These are phyloP conservation scores for Gossypium davidsonii DNA, from an alignment of 441 rosid species.

Conservation along the genomic window DNA sequence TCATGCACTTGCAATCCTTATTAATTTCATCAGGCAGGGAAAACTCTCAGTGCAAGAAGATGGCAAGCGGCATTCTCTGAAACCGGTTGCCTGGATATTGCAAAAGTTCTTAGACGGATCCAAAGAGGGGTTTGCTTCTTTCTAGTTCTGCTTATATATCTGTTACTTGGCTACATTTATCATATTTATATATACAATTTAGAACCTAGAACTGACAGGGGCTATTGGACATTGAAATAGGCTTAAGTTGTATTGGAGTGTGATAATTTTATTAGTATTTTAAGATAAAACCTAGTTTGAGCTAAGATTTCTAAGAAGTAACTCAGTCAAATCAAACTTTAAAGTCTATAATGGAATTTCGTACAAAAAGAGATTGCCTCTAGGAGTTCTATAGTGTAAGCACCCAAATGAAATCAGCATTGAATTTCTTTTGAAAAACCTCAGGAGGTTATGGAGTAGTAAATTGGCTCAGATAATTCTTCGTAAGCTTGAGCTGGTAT, in stretches of 20 bases:
- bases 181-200: neutral
- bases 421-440: neutral
- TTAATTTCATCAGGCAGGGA: slow-evolving; percentile 56
- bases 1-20: neutral
- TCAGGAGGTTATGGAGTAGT: neutral
- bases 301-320: neutral
- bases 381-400: neutral
- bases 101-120: slow-evolving; percentile 72
- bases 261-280: neutral
- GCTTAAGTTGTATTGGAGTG: neutral
- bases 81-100: slow-evolving; percentile 82
- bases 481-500: neutral
- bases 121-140: slow-evolving; percentile 65
- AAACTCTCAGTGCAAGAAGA: slow-evolving; percentile 79
- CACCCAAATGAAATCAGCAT: neutral
- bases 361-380: neutral
- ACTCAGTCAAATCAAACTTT: neutral
- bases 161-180: slow-evolving; percentile 6
- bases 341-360: neutral
- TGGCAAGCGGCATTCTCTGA: slow-evolving; percentile 82
- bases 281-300: neutral
- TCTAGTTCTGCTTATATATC: neutral
- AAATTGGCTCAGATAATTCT: neutral
- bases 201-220: neutral
- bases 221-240: neutral